Base-by-base conservation (phyloP, 306 rosid genomes). In the Oemleria cerasiformis region DNA sequence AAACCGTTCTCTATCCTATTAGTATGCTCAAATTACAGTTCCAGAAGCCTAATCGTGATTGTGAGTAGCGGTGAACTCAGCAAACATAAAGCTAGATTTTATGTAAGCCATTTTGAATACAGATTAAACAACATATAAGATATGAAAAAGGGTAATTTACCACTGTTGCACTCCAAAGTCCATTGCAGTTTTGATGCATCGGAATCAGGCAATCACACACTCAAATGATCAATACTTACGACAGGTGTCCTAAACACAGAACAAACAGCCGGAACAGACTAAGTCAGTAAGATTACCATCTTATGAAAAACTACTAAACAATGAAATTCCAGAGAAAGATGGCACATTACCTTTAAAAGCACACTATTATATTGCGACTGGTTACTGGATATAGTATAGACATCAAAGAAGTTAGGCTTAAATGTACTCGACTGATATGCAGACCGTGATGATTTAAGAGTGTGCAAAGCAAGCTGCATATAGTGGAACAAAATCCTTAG, bases 221-320 rank as follows among this genome's bases (percentile, higher is more conserved):
- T 89, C 86, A 91, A 79, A 75, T 81, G 88, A 75, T 87, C 98
- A 14, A 91, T 80, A 70, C 86, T 87, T 13, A 88, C 65, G 64
- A 94, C 70, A 53, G 98, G 95, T 50, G 97, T 94, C 85, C 95
- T 84, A 6, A 94, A 86, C 74, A 91, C 97, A 70, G 97, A 75
- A 81, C 95, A 91, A 70, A 94, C 79, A 67, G 88, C 96, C 97
- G 91, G 82, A 75, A 63, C 80, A 84, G 51, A 76, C 77, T 0
- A 79, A 7, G 75, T 67, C 55, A 80, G 86, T 38, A 44, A 65
- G 56, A 49, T 58, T 23, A 50, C 40, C 50, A 64, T 64, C 47
- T 7, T 30, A 41, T 56, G 53, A 76, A 50, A 58, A 17, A 68
- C 74, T 15, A 21, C 17, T 44, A 14, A n/a, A n/a, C n/a, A n/a